Evolutionary conservation across 176 grass and related monocot genomes (phyloP), one percentile per base, ranked within the genome.

Genomic region (Chloris gayana): DNA sequence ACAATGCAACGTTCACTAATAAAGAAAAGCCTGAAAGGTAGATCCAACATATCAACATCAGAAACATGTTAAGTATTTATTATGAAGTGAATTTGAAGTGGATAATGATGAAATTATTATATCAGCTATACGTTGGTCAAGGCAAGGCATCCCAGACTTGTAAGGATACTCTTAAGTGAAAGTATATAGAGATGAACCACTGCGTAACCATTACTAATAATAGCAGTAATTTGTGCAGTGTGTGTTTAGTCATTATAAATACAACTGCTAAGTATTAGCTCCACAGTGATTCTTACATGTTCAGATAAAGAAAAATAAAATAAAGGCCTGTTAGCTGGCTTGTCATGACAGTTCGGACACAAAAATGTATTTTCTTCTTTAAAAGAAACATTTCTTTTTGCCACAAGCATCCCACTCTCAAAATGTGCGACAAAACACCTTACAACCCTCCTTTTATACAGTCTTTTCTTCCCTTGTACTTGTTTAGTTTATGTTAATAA

Each of bases 31-130:
- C 25, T 69, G 27, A 25, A 37, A 38, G 58, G 14, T 27, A 56
- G 27, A 73, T 66, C 59, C 21, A 59, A 84, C 34, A 70, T 32
- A 22, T 68, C 19, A 44, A 70, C 26, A 69, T 24, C 25, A 59
- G 34, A 31, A 12, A 41, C 56, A 69, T 41, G 31, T n/a, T 9
- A 5, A 41, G 8, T 64, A 38, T 49, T 49, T 50, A 71, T 85
- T 70, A 2, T 70, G 3, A 85, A 6, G 41, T 38, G 45, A 53
- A n/a, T 1, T 54, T 54, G 5, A 1, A 58, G 38, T 11, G 6
- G 38, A 1, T 1, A 45, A 69, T 35, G 38, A 47, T 70, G 17
- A 44, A 70, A 74, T 37, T 18, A 58, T 47, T 35, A 30, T 66
- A 27, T 15, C 30, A 51, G 64, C 57, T 73, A 85, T 61, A 61